Conservation (phyloP, 805 yeast genomes). For the Ogataea neopini region DNA sequence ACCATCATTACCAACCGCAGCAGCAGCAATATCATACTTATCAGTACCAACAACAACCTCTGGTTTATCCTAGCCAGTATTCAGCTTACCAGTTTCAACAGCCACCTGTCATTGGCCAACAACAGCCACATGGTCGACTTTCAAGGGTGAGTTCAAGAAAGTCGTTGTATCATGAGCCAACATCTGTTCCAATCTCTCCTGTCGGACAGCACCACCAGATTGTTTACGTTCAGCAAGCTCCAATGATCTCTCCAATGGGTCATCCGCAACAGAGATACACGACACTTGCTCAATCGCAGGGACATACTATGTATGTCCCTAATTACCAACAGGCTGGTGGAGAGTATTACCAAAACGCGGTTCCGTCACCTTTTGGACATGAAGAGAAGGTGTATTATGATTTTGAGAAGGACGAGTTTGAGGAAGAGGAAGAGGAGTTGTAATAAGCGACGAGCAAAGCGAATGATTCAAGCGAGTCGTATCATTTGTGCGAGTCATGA, state of each 20-base stretch:
- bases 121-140: slow-evolving; percentile 3
- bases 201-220: slow-evolving; percentile 7
- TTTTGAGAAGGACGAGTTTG: slow-evolving; percentile 8
- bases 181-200: slow-evolving; percentile 6
- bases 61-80: background rate
- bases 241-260: background rate
- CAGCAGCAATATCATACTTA: slow-evolving; percentile 6
- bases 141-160: slow-evolving; percentile 14
- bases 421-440: background rate
- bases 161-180: slow-evolving; percentile 4
- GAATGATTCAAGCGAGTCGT: no score
- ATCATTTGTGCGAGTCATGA: background rate
- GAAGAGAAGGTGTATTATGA: slow-evolving; percentile 9
- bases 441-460: background rate
- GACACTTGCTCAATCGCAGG: background rate
- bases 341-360: slow-evolving; percentile 7
- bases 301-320: slow-evolving; percentile 10
- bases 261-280: background rate
- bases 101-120: slow-evolving; percentile 8
- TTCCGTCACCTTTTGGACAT: background rate
- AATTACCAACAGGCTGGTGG: slow-evolving; percentile 6
- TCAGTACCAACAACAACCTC: slow-evolving; percentile 6
- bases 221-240: slow-evolving; percentile 12
- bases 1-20: slow-evolving; percentile 1
- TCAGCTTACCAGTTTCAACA: slow-evolving; percentile 9